Percentiles rank a stretch among this genome's conserved stretches.
Conservation (phyloP, 2,329 filamentous ascomycete genomes). For the Nectriaceae sp. region DNA sequence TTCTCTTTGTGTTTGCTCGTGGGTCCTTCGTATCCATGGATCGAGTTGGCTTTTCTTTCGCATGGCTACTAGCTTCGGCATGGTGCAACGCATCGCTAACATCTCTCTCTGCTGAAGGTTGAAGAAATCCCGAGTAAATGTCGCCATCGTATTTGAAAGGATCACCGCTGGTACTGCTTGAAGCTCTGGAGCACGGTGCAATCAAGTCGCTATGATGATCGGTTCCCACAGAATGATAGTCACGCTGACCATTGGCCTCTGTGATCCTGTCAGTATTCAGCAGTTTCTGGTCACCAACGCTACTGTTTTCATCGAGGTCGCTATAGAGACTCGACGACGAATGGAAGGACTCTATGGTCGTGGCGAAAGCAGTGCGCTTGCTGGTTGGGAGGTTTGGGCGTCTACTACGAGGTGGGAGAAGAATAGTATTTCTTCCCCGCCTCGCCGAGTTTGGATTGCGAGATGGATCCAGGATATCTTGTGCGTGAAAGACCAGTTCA, state of each 20-base stretch:
- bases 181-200: constrained; percentile 31
- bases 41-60: constrained; percentile 5
- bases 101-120: constrained; percentile 43
- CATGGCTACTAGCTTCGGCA: constrained; percentile 24
- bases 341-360: constrained; percentile 20
- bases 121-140: constrained; percentile 39
- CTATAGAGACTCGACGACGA: constrained; percentile 32
- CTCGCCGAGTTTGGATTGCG: constrained; percentile 6
- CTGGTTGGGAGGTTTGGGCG: neutral
- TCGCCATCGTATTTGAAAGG: constrained; percentile 49
- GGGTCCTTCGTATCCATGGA: constrained; percentile 4
- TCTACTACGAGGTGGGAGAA: neutral
- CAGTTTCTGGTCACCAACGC: constrained; percentile 7
- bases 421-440: constrained; percentile 1
- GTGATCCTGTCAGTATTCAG: constrained; percentile 1
- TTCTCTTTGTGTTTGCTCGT: neutral
- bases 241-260: constrained; percentile 1
- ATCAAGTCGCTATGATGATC: constrained; percentile 7
- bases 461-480: constrained; percentile 6
- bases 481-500: constrained; percentile 10
- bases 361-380: neutral
- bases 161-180: constrained; percentile 40
- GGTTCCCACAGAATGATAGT: neutral
- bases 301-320: constrained; percentile 13
- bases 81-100: constrained; percentile 43